Evolutionary conservation across 2,329 filamentous ascomycete genomes (phyloP), one percentile per base, ranked within the genome.

Genomic region (Aspergillus arachidicola): DNA sequence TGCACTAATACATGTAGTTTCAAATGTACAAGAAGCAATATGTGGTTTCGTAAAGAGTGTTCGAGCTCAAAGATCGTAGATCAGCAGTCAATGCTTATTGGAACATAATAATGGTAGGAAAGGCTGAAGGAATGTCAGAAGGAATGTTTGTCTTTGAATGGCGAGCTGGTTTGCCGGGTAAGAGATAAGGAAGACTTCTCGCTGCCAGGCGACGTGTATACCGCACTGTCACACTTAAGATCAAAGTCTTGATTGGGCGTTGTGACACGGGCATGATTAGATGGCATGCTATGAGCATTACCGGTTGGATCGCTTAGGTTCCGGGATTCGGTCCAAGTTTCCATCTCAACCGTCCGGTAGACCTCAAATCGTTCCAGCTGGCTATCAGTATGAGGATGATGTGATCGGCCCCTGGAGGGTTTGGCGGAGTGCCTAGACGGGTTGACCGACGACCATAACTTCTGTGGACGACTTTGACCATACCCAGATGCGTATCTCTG

Each of bases 311-410:
- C 60, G 30, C 60, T 60, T 4, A 61, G 59, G 14, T 60, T 62
- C 34, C 71, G 64, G 4, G 68, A 65, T 54, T 78, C 75, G 12
- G 69, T 68, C 68, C 71, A 76, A 2, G 69, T 75, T 36, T 77
- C 70, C 71, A 78, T 72, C 59, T 78, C 76, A 1, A 78, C 70
- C 6, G 76, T 78, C 26, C 75, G 75, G 57, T 77, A 63, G 19
- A 77, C 72, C 56, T 72, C 72, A 32, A 76, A 68, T 2, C 69
- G 73, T 56, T 70, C 64, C 10, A 51, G 36, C 6, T 46, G 43
- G 4, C 54, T 58, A 41, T 72, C 70, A 9, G 63, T 65, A 34
- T 63, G 62, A 21, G 62, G 63, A n/a, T 63, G 68, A 19, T 63
- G 67, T 4, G 60, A 63, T 21, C 48, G 63, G 46, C 16, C 26